Evolutionary conservation across 768 basidiomycete species (phyloP), one percentile per base, ranked within the genome.

Genomic region (Russula sp.): DNA sequence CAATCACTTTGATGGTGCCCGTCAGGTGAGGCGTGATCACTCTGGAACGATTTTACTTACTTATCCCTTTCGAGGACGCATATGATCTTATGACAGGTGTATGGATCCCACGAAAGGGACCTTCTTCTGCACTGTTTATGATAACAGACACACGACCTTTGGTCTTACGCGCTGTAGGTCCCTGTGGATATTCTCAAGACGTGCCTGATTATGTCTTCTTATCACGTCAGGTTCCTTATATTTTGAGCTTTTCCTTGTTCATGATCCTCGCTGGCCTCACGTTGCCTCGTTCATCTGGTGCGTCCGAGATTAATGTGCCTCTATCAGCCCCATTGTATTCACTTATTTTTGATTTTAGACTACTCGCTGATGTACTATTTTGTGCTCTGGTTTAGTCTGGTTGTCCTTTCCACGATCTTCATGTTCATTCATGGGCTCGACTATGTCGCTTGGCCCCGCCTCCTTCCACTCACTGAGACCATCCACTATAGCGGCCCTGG

Each of bases 1-100:
- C 79, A 98, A 96, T 72, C 92, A 92, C 77, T 90, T 97, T 67
- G 97, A 99, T 74, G 97, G 97, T 8, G 82, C 94, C 56, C 80
- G 95, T 71, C 94, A 96, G 80, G 89, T 89, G 57, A 51, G 68
- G 32, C 26, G 1, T 22, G 49, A 40, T 38, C 38, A 24, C 24
- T 28, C 56, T 51, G n/a, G 26, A 42, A 36, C 42, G 26, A n/a
- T 60, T 38, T 48, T 34, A 51, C 40, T 54, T 24, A 59, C 58
- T 62, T 32, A 54, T 57, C 58, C 38, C 20, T 54, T 26, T 14
- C 32, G 42, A 94, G 86, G 97, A 99, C 76, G 94, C 91, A 10
- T 97, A 90, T 72, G 97, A 99, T 74, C 81, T 99, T 62, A 80
- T 99, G 65, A 94, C 94, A 26, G 97, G 97, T 4, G 80, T 82